Conservation (phyloP, 176 grass and related monocot species). For the Cenchrus americanus region DNA sequence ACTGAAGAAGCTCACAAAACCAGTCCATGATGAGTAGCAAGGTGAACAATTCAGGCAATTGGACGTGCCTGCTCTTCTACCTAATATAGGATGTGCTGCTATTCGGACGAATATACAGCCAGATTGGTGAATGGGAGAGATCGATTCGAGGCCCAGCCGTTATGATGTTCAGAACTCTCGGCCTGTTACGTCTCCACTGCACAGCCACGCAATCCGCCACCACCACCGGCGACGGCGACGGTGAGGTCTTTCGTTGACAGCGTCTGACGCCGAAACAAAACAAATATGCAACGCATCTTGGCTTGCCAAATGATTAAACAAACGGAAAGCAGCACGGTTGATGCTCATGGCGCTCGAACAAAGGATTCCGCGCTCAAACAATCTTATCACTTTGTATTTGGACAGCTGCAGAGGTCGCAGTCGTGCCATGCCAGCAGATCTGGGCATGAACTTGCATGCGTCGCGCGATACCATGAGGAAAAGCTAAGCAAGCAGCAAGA, state of each 20-base stretch:
- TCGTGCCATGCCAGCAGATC: neutral
- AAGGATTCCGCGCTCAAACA: neutral
- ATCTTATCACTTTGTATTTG: conserved; percentile 1
- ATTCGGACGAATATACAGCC: neutral
- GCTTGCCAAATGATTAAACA: neutral
- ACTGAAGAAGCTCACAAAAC: neutral
- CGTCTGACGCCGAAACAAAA: too few species aligned
- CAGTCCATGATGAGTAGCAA: neutral
- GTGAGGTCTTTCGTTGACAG: too few species aligned
- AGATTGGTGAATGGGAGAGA: neutral
- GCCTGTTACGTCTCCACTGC: too few species aligned
- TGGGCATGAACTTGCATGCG: neutral
- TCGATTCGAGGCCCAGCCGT: too few species aligned
- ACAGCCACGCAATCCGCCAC: too few species aligned
- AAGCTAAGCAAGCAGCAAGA: neutral
- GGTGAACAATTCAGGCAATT: neutral
- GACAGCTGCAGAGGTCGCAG: neutral
- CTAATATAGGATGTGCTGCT: neutral
- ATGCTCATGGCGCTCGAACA: neutral
- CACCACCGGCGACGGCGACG: too few species aligned
- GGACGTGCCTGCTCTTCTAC: neutral
- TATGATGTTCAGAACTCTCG: too few species aligned
- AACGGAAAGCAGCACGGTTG: neutral
- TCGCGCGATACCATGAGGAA: neutral
- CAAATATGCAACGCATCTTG: too few species aligned